A percentile compares a stretch with the other conserved stretches of the same genome.
phyloP scores from a whole-genome alignment of 768 basidiomycete species.

The Hygrocybe coccinea region DNA sequence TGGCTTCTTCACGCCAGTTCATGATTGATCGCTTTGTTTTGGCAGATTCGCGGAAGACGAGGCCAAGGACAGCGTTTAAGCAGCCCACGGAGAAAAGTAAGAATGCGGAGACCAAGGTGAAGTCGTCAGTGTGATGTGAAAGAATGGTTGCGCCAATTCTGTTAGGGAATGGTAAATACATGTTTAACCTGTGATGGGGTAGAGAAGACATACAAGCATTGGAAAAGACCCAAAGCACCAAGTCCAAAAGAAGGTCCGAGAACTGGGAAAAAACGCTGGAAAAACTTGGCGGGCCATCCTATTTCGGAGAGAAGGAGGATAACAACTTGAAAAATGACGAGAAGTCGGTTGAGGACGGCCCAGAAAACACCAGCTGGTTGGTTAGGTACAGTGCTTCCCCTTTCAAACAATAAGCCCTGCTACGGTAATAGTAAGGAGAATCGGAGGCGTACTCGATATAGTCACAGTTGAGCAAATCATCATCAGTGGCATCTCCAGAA shows the following conservation, averaged over 20 bases:
- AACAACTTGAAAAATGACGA: conserved; percentile 82
- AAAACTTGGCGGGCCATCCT: conserved; percentile 74
- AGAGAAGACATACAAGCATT: conserved; percentile 61
- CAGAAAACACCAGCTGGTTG: conserved; percentile 89
- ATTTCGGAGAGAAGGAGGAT: conserved; percentile 80
- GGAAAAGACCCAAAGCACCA: conserved; percentile 81
- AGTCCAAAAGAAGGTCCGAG: conserved; percentile 80
- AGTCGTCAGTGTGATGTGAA: conserved; percentile 77
- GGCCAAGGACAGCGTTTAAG: conserved; percentile 74
- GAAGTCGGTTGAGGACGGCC: conserved; percentile 81
- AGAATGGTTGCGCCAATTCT: conserved; percentile 69
- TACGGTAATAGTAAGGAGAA: not conserved
- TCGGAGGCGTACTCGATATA: conserved; percentile 62
- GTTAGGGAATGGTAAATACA: not conserved
- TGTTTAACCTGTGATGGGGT: not conserved
- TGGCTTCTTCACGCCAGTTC: conserved; percentile 55
- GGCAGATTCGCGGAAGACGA: conserved; percentile 62
- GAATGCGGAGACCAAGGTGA: conserved; percentile 87
- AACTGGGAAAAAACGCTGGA: conserved; percentile 81
- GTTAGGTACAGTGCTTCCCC: conserved; percentile 81
- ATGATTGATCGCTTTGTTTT: conserved; percentile 60
- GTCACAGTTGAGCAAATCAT: conserved; percentile 51
- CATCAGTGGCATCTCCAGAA: conserved; percentile 25
- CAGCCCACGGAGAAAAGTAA: conserved; percentile 91
- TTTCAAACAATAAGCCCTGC: conserved; percentile 16